Evolutionary conservation across 2,329 filamentous ascomycete genomes (phyloP).

Genomic region (Aspergillus sp.): DNA sequence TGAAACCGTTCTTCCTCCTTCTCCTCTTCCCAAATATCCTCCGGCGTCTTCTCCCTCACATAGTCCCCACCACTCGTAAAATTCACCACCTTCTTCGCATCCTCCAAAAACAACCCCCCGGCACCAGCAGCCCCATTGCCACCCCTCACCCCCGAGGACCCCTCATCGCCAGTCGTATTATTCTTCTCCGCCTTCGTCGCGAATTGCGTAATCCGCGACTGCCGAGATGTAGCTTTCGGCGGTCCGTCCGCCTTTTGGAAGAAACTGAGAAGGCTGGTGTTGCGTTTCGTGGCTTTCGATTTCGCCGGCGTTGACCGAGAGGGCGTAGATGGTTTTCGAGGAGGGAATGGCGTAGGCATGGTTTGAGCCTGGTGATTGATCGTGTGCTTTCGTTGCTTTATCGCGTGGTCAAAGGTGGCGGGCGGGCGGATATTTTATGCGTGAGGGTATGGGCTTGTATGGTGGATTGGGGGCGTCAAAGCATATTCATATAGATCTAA

Average conservation of each 20-base stretch:
- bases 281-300: conserved; percentile 39
- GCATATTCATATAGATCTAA: too few relatives aligned
- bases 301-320: conserved; percentile 25
- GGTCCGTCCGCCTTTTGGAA: conserved; percentile 68
- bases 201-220: conserved; percentile 58
- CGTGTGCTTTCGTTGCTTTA: background rate
- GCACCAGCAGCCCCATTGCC: conserved; percentile 14
- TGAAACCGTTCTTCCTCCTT: conserved; percentile 27
- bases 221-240: conserved; percentile 48
- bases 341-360: background rate
- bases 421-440: background rate
- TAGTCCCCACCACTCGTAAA: conserved; percentile 1
- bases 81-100: conserved; percentile 26
- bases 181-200: conserved; percentile 27
- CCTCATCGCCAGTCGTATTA: too few relatives aligned
- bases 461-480: too few relatives aligned
- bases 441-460: background rate
- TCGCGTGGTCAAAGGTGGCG: background rate
- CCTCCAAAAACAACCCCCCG: conserved; percentile 40
- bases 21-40: conserved; percentile 37
- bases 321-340: background rate
- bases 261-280: conserved; percentile 71
- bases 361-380: background rate
- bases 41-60: conserved; percentile 32
- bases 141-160: conserved; percentile 26